These are phyloP conservation scores for Globisporangium uncinulatum DNA, from an alignment of 352 stramenopile species.

Conservation along the genomic window DNA sequence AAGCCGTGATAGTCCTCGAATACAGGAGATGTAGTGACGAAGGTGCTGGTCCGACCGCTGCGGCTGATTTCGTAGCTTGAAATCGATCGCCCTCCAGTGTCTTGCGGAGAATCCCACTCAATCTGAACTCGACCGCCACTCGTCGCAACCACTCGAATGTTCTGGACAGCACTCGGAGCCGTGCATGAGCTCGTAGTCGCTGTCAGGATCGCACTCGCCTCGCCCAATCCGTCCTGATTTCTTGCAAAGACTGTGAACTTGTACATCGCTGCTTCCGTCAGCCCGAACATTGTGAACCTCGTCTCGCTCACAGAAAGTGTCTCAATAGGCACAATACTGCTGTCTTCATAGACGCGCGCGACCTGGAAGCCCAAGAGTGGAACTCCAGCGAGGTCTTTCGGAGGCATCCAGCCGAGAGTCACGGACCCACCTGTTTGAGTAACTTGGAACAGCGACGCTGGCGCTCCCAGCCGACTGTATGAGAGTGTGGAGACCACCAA, in stretches of 20 bases:
- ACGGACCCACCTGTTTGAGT: slow-evolving; percentile 34
- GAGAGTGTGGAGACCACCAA: slow-evolving; percentile 27
- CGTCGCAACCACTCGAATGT: slow-evolving; percentile 4
- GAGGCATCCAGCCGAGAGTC: slow-evolving; percentile 34
- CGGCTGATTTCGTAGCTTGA: slow-evolving; percentile 36
- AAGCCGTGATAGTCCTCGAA: slow-evolving; percentile 34
- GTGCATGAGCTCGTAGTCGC: slow-evolving; percentile 17
- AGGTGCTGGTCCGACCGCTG: slow-evolving; percentile 7
- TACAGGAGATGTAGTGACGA: slow-evolving; percentile 7
- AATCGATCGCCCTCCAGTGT: slow-evolving; percentile 39
- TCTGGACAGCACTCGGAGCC: slow-evolving; percentile 17
- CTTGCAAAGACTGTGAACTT: slow-evolving; percentile 32
- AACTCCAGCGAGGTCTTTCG: slow-evolving; percentile 46
- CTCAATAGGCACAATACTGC: slow-evolving; percentile 3
- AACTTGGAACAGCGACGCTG: slow-evolving; percentile 16
- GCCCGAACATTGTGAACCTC: slow-evolving; percentile 34
- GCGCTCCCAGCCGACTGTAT: slow-evolving; percentile 24
- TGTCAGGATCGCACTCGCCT: slow-evolving; percentile 19
- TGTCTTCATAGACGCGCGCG: slow-evolving; percentile 11
- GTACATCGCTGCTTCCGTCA: slow-evolving; percentile 37
- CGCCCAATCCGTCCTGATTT: slow-evolving; percentile 42
- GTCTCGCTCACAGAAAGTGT: slow-evolving; percentile 5
- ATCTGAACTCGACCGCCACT: slow-evolving; percentile 30
- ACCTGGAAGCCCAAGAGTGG: slow-evolving; percentile 34
- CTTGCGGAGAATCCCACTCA: slow-evolving; percentile 33